Percentiles rank a stretch among this genome's conserved stretches.
phyloP scores from a whole-genome alignment of 192 early-diverging fungal genomes.

The Gigaspora rosea region DNA sequence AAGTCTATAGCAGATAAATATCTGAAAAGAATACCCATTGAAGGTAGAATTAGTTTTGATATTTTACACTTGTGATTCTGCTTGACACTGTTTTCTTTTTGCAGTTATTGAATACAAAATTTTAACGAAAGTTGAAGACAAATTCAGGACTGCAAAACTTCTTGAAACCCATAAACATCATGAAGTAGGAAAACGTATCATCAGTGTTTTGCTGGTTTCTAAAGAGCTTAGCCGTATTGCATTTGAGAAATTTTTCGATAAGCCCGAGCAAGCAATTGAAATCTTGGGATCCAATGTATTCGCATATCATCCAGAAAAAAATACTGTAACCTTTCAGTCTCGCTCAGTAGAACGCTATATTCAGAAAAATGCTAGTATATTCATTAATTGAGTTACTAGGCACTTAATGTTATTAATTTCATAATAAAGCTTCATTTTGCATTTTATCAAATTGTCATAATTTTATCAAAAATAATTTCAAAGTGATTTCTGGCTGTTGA shows the following conservation, averaged over 20 bases:
- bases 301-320: conserved; percentile 8
- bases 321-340: conserved; percentile 29
- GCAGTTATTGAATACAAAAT: neutral
- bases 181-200: conserved; percentile 11
- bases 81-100: neutral
- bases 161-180: neutral
- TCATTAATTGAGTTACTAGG: neutral
- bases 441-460: no score
- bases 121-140: neutral
- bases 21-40: neutral
- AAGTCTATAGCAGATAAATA: conserved; percentile 5
- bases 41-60: conserved; percentile 21
- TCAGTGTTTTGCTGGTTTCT: conserved; percentile 8
- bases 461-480: no score
- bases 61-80: neutral
- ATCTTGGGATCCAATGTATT: conserved; percentile 18
- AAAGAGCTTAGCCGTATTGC: neutral
- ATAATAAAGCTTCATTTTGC: no score
- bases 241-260: neutral
- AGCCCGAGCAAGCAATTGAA: conserved; percentile 5
- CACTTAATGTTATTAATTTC: no score
- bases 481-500: no score
- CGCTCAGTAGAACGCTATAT: conserved; percentile 15
- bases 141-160: neutral
- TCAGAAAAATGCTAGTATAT: neutral